Evolutionary conservation across 345 rosid genomes (phyloP), one percentile per base, ranked within the genome.

Genomic region (Linum tenue): DNA sequence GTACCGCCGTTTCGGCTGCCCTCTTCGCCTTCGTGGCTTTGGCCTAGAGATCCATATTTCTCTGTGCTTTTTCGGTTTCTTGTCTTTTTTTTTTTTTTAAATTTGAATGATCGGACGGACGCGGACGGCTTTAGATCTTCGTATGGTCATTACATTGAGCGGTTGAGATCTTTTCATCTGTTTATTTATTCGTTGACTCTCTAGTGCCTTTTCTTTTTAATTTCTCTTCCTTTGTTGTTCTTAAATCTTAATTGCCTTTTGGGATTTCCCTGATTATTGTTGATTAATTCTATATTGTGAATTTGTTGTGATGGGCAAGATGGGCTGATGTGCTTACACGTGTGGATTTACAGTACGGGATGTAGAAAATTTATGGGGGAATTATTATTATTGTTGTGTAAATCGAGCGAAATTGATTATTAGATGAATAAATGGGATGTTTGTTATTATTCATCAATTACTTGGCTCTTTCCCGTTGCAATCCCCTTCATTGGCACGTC

Each of bases 21-120:
- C 16, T 85, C 65, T 79, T 81, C 65, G 85, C 86, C 70, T 77
- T 73, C 63, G 67, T 80, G 60, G 67, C 80, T 68, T 80, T 85
- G 82, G 90, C 86, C 66, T 87, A 82, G 73, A 69, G 55, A 50
- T 8, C 16, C 11, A 5, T 60, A 41, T 36, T 44, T 36, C 15
- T 31, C 42, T 10, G 16, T 58, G 55, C 17, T 16, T 2, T 11
- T 15, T 5, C 59, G 4, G 15, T 14, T 1, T 42, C 14, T 0
- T 22, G 31, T 22, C 31, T 1, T 22, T 22, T 22, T 22, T 22
- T 22, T 22, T 22, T 22, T 22, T n/a, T n/a, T n/a, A n/a, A 22
- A 22, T 22, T 22, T 22, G 31, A 22, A 22, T 48, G 53, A 48
- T 6, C 53, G 53, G 53, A 48, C 53, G 53, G 53, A 22, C 31